Percentiles rank a stretch among this genome's conserved stretches.
Conservation (phyloP, 1,284 basidiomycete species). For the Stereum hirsutum region DNA sequence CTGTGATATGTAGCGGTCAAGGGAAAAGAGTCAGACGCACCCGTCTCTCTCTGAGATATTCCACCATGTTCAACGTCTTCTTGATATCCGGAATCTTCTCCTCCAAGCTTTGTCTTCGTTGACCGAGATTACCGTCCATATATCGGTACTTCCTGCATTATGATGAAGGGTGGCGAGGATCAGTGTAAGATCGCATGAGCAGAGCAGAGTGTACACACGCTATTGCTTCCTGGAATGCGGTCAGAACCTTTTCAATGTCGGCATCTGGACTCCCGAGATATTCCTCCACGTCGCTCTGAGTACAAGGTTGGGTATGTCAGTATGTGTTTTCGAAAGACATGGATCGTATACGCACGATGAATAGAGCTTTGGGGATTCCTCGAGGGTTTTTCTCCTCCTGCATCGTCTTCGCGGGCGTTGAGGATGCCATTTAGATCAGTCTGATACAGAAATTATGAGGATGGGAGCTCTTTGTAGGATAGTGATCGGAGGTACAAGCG, state of each 20-base stretch:
- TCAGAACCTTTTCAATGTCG: slow-evolving; percentile 74
- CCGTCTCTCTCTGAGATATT: slow-evolving; percentile 67
- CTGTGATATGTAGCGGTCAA: not conserved
- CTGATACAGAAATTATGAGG: too few relatives aligned
- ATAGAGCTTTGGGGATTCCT: slow-evolving; percentile 92
- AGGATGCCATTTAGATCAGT: slow-evolving; percentile 21
- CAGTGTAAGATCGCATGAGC: slow-evolving; percentile 1
- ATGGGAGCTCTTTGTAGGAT: too few relatives aligned
- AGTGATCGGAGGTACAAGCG: too few relatives aligned
- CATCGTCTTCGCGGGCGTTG: slow-evolving; percentile 25
- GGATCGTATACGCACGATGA: slow-evolving; percentile 62
- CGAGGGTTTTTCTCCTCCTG: slow-evolving; percentile 68
- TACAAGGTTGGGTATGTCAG: not conserved
- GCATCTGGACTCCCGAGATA: slow-evolving; percentile 78
- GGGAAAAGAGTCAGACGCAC: slow-evolving; percentile 28
- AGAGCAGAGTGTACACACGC: slow-evolving; percentile 49
- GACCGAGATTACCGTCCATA: slow-evolving; percentile 87
- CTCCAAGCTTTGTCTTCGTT: slow-evolving; percentile 73
- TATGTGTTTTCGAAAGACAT: not conserved
- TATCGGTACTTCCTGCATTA: slow-evolving; percentile 98
- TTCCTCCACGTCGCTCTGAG: slow-evolving; percentile 75
- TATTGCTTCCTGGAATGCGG: slow-evolving; percentile 86
- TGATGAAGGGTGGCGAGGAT: too few relatives aligned
- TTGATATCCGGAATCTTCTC: slow-evolving; percentile 97
- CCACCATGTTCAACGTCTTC: slow-evolving; percentile 88